Conservation (phyloP, 1,284 basidiomycete genomes). For the Boletus holoroseus region DNA sequence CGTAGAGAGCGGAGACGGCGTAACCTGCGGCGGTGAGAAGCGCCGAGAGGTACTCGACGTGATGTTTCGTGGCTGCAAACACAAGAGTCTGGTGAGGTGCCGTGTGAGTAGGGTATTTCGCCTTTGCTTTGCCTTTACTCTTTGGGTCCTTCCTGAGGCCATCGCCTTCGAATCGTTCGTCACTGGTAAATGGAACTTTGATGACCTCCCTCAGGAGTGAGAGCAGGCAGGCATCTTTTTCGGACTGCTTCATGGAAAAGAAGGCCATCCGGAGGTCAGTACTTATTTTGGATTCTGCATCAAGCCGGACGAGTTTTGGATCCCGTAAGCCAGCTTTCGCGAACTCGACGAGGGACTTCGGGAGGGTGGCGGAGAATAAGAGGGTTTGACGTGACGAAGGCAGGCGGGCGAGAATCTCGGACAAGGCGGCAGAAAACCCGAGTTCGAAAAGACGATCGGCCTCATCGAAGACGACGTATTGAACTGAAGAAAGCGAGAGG, state of each 20-base stretch:
- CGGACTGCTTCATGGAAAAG: constrained; percentile 86
- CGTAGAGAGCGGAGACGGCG: constrained; percentile 94
- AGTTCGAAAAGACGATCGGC: constrained; percentile 98
- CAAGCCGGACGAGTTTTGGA: constrained; percentile 91
- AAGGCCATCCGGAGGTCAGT: constrained; percentile 91
- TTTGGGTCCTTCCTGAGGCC: constrained; percentile 37
- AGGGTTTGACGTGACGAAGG: constrained; percentile 86
- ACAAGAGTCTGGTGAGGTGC: constrained; percentile 90
- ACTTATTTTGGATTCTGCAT: constrained; percentile 95
- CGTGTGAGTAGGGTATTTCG: constrained; percentile 40
- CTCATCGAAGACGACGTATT: constrained; percentile 97
- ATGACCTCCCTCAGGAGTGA: constrained; percentile 85
- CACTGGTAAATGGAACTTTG: constrained; percentile 59
- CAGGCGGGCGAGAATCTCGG: constrained; percentile 86
- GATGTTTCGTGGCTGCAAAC: constrained; percentile 98
- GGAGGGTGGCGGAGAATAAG: constrained; percentile 94
- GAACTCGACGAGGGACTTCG: constrained; percentile 94
- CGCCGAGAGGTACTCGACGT: constrained; percentile 90
- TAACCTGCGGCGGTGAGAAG: constrained; percentile 85
- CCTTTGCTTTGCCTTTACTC: constrained; percentile 47
- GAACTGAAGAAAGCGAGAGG: constrained; percentile 81
- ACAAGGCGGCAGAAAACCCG: constrained; percentile 91
- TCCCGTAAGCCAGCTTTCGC: constrained; percentile 94
- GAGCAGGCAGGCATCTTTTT: constrained; percentile 92
- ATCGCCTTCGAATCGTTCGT: constrained; percentile 27